Base-by-base conservation (phyloP, 495 filamentous ascomycete genomes). In the Trypethelium eluteriae region DNA sequence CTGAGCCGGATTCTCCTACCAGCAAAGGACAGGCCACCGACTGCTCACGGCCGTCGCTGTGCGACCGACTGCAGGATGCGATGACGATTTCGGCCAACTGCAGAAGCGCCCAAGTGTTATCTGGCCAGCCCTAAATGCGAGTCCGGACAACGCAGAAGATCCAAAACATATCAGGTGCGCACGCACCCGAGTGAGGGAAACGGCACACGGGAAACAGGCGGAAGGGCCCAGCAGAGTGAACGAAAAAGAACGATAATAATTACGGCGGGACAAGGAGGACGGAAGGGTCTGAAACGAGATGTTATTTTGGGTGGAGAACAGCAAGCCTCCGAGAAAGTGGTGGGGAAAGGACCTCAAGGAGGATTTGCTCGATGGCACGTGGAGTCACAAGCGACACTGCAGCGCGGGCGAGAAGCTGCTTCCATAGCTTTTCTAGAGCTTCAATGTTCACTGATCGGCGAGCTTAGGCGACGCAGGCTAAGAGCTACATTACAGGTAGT, bases 11-110 rank as follows among this genome's bases (percentile, higher is more conserved):
- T 7, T 10, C 7, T 6, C 49, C 49, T 5, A 11, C 34, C 53
- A 36, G 32, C 34, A 59, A 32, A 59, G 53, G 25, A 32, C 53
- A 59, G 36, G 53, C 53, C 53, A 59, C 53, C 53, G 53, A 32
- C 53, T 59, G 53, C 53, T 59, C 53, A 59, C 53, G 53, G 36
- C 53, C 36, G 6, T 34, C 32, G 6, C 53, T 59, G 53, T 59
- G 53, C 53, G 53, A 59, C 53, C 10, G 53, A 9, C 53, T 59
- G 53, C 53, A 35, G n/a, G 18, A 18, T 9, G 4, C 53, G n/a
- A 36, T 7, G 6, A 59, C 53, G 5, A 5, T 59, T 59, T 59
- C 53, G 53, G 53, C 32, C 53, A 36, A 32, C n/a, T 59, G 53
- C 53, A 59, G 53, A 18, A 59, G 41, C 41, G 41, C 41, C 7